A percentile compares a stretch with the other conserved stretches of the same genome.
phyloP scores from a whole-genome alignment of 2,329 filamentous ascomycete species.

The Chaetoscypha palmicola region DNA sequence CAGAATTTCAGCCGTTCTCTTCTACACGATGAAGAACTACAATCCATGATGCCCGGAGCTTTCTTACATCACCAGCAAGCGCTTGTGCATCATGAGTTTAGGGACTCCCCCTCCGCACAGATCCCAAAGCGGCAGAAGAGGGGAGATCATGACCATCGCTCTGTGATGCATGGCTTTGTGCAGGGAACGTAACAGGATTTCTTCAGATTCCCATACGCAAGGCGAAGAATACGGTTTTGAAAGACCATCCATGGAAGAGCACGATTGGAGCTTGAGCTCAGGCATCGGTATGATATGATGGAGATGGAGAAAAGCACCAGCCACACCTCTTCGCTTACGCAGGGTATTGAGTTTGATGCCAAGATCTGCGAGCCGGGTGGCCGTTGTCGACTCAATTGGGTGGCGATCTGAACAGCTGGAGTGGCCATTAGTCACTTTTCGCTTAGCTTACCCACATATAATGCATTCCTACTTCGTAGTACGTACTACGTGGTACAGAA shows the following conservation, averaged over 20 bases:
- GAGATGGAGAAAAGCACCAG: too few relatives aligned
- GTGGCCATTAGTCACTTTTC: too few relatives aligned
- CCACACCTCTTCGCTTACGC: background rate
- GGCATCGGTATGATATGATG: too few relatives aligned
- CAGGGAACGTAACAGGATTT: slow-evolving; percentile 18
- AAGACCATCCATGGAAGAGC: too few relatives aligned
- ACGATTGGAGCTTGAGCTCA: too few relatives aligned
- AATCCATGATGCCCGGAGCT: slow-evolving; percentile 6
- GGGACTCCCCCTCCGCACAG: too few relatives aligned
- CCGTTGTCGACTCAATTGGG: background rate
- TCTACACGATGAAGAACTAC: background rate
- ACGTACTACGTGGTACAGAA: too few relatives aligned
- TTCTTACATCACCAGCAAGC: slow-evolving; percentile 9
- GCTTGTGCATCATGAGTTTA: background rate
- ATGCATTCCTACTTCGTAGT: too few relatives aligned
- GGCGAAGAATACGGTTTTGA: background rate
- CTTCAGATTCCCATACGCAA: background rate
- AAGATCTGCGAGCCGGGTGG: background rate
- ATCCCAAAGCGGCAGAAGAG: slow-evolving; percentile 2
- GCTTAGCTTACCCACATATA: too few relatives aligned
- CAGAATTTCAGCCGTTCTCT: background rate
- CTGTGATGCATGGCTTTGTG: slow-evolving; percentile 3
- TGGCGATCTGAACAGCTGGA: too few relatives aligned
- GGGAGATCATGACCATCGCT: slow-evolving; percentile 4
- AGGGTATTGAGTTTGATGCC: background rate